Conservation (phyloP, 108 stramenopile genomes). For the Parmales sp. region DNA sequence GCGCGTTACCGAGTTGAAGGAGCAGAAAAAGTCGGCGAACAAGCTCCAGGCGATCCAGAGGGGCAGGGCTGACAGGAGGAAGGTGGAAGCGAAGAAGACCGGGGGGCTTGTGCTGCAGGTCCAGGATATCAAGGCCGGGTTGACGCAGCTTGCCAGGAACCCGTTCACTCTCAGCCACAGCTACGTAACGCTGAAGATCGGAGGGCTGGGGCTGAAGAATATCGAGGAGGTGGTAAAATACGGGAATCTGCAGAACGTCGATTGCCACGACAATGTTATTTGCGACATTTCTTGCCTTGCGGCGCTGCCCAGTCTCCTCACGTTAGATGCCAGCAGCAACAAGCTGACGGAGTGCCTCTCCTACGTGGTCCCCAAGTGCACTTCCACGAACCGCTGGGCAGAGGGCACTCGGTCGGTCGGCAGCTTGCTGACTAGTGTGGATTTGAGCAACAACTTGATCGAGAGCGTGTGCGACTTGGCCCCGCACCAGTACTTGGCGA, state of each 20-base stretch:
- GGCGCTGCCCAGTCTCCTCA: neutral
- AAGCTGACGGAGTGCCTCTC: neutral
- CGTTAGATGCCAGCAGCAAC: neutral
- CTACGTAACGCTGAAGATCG: neutral
- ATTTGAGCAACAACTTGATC: neutral
- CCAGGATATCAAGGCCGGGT: neutral
- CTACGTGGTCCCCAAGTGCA: neutral
- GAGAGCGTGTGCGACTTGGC: neutral
- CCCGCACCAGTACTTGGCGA: neutral
- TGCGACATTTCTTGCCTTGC: neutral
- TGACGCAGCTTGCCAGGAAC: neutral
- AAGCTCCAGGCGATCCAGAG: neutral
- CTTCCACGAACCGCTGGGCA: neutral
- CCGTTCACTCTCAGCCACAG: constrained; percentile 8
- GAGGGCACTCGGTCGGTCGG: neutral
- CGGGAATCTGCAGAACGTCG: neutral
- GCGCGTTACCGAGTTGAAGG: neutral
- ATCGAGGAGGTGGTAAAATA: neutral
- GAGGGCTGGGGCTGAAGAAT: neutral
- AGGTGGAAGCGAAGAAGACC: neutral
- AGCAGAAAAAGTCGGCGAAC: neutral
- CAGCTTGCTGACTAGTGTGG: neutral
- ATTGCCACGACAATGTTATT: neutral
- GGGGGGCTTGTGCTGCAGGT: neutral
- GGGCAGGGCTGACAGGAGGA: neutral